Evolutionary conservation across 345 rosid genomes (phyloP), one percentile per base, ranked within the genome.

Genomic region (Citrus reticulata): DNA sequence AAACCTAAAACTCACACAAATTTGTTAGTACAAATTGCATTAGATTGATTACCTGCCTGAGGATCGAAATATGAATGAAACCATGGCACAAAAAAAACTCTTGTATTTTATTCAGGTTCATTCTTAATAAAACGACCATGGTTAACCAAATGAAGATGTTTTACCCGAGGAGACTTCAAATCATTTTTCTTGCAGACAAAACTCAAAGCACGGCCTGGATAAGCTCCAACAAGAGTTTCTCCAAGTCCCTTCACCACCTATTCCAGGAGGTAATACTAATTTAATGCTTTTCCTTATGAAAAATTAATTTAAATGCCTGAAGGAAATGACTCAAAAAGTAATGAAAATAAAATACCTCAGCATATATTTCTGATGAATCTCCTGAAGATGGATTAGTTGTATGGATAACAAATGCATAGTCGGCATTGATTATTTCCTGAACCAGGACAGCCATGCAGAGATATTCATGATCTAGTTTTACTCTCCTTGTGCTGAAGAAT

Each of bases 401-500:
- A 84, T 96, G 99, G 82, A 96, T 94, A 85, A 96, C 99, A 73
- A 93, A 96, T 16, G 99, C 99, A 69, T 96, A 96, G 80, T 96
- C 98, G 13, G 97, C 98, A 83, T 91, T 93, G 80, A 94, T 94
- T 80, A 94, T 78, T 89, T 96, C 99, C 86, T 96, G 99, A 75
- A 96, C 98, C 84, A 96, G 88, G 58, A 96, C 98, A 85, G 99
- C 98, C 99, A 96, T 93, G 88, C 98, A 90, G 71, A 96, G 98
- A 78, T 87, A 89, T 58, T 96, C 97, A 82, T 96, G 99, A 85
- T 94, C 98, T 75, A 96, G 79, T 87, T 91, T 94, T 63, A 87
- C 87, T 87, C 89, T 96, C 84, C 85, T 94, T 9, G 97, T 90
- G 91, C 99, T 96, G 87, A 94, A 92, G 88, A 92, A 96, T 11